These are phyloP conservation scores for Fomitopsis serialis DNA, from an alignment of 768 basidiomycete genomes.

Conservation along the genomic window DNA sequence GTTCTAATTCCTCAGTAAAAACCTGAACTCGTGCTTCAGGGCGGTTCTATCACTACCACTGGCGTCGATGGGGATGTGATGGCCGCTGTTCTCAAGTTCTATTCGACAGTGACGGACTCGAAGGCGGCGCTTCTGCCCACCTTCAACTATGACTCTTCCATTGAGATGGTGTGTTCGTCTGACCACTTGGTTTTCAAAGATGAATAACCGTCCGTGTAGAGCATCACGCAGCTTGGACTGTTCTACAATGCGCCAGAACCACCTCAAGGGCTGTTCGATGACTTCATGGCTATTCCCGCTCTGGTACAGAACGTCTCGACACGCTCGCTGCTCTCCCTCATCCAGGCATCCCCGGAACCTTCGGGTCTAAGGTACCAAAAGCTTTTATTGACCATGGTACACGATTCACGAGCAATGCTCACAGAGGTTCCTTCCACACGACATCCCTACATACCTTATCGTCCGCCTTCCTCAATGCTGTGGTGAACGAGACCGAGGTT, in stretches of 20 bases:
- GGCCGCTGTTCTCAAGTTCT: constrained; percentile 36
- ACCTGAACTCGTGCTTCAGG: constrained; percentile 27
- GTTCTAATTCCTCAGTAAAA: background rate
- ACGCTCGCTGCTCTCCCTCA: constrained; percentile 35
- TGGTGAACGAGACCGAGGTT: constrained; percentile 40
- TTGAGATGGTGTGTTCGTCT: constrained; percentile 26
- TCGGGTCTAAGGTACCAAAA: background rate
- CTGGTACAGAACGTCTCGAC: constrained; percentile 35
- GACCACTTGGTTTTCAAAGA: background rate
- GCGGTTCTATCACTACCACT: constrained; percentile 36
- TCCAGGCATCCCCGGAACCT: constrained; percentile 25
- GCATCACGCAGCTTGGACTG: constrained; percentile 9
- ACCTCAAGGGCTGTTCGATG: constrained; percentile 46
- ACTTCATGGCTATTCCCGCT: constrained; percentile 41
- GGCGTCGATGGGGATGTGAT: constrained; percentile 16
- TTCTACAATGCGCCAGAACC: constrained; percentile 56
- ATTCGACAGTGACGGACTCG: constrained; percentile 38
- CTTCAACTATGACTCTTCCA: constrained; percentile 27
- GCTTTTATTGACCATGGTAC: background rate
- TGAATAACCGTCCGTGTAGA: background rate
- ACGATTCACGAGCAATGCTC: too few relatives aligned
- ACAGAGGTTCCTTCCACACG: constrained; percentile 30
- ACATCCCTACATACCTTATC: constrained; percentile 35
- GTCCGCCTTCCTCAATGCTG: constrained; percentile 30
- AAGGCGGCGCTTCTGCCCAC: constrained; percentile 46